phyloP scores from a whole-genome alignment of 2,329 filamentous ascomycete species.

The Fonsecaea monophora region DNA sequence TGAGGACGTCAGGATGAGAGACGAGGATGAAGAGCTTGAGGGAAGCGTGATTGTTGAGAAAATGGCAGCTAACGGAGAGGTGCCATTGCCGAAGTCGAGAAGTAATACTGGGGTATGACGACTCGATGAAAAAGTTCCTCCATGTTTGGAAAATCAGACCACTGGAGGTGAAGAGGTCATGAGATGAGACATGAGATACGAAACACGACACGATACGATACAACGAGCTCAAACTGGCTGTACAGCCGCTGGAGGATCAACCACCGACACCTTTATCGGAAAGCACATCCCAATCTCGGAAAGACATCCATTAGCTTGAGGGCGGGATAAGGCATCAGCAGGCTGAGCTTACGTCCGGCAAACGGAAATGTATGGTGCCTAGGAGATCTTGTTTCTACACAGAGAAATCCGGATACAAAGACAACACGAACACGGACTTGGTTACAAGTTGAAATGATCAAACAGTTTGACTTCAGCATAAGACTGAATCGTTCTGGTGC shows the following conservation, averaged over 20 bases:
- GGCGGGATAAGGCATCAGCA: not conserved
- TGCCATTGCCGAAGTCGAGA: slow-evolving; percentile 28
- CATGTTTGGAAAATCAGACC: not conserved
- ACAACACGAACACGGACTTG: not conserved
- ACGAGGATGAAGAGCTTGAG: slow-evolving; percentile 38
- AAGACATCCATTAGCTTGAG: not conserved
- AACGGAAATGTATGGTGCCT: not conserved
- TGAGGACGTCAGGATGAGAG: slow-evolving; percentile 38
- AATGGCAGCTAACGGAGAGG: slow-evolving; percentile 30
- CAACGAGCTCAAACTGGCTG: not conserved
- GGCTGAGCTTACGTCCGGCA: not conserved
- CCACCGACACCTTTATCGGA: not conserved
- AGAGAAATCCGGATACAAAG: not conserved
- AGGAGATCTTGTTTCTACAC: not conserved
- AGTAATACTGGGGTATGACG: slow-evolving; percentile 23
- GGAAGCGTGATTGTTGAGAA: slow-evolving; percentile 39
- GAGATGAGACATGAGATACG: slow-evolving; percentile 2
- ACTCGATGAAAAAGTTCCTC: not conserved
- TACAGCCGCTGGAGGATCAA: not conserved
- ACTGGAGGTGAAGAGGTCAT: not conserved
- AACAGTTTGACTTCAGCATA: not conserved
- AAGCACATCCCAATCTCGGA: not conserved
- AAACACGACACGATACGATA: not conserved
- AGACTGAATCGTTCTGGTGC: not conserved
- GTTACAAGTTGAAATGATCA: not conserved